Percentiles rank a stretch among this genome's conserved stretches.
phyloP scores from a whole-genome alignment of 75 land plant genomes.

The Selaginella moellendorffii region DNA sequence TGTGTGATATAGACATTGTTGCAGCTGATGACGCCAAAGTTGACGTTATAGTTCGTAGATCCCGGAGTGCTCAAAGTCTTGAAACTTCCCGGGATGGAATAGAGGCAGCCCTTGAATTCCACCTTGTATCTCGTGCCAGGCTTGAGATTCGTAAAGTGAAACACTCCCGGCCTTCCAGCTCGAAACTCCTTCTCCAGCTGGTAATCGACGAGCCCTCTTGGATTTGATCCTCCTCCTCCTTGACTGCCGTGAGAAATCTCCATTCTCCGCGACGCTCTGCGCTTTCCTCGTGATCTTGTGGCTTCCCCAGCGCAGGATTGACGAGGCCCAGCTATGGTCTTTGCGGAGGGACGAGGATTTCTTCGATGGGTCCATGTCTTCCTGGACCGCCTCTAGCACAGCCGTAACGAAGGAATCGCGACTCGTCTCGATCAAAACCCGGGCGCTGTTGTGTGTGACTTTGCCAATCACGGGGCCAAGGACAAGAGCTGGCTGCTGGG shows the following conservation, averaged over 20 bases:
- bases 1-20: constrained; percentile 36
- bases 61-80: constrained; percentile 21
- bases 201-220: not conserved
- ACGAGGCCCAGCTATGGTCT: not conserved
- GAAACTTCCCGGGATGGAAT: constrained; percentile 21
- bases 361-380: too few relatives aligned
- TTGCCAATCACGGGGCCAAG: constrained; percentile 40
- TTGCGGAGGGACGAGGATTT: too few relatives aligned
- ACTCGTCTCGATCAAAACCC: constrained; percentile 23
- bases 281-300: not conserved
- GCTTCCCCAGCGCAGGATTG: not conserved
- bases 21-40: constrained; percentile 32
- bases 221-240: constrained; percentile 4
- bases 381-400: not conserved
- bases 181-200: constrained; percentile 10
- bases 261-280: too few relatives aligned
- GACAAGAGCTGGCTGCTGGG: constrained; percentile 21
- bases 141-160: constrained; percentile 20
- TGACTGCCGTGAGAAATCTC: too few relatives aligned
- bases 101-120: constrained; percentile 14
- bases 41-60: constrained; percentile 5
- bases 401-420: constrained; percentile 10
- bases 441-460: constrained; percentile 23
- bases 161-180: constrained; percentile 22
- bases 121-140: constrained; percentile 27